A percentile compares a stretch with the other conserved stretches of the same genome.
phyloP scores from a whole-genome alignment of 352 stramenopile species.

The Phytophthora pinifolia region DNA sequence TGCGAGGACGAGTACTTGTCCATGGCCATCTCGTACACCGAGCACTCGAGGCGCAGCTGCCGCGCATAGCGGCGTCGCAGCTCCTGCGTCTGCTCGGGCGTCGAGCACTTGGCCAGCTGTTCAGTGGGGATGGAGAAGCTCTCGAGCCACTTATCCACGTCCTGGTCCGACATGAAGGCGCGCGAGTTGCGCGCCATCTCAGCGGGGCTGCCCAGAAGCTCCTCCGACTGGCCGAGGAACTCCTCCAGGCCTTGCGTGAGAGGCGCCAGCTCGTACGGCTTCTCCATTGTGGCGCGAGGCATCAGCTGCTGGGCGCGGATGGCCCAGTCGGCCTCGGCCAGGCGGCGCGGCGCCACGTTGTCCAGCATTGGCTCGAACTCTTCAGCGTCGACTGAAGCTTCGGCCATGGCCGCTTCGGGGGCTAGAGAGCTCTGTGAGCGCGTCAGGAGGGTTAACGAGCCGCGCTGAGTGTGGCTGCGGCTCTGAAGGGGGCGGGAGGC shows the following conservation, averaged over 20 bases:
- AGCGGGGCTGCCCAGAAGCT: conserved; percentile 13
- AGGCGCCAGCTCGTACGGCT: conserved; percentile 34
- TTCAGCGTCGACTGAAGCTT: conserved; percentile 17
- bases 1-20: conserved; percentile 56
- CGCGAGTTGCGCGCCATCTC: conserved; percentile 24
- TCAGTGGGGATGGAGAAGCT: conserved; percentile 56
- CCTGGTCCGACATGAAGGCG: conserved; percentile 57
- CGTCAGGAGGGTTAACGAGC: conserved; percentile 10
- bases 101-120: conserved; percentile 50
- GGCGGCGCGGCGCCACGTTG: conserved; percentile 19
- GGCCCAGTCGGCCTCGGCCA: conserved; percentile 57
- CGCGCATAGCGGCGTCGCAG: conserved; percentile 70
- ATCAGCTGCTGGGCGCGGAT: conserved; percentile 51
- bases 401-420: conserved; percentile 13
- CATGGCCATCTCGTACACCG: conserved; percentile 81
- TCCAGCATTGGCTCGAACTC: conserved; percentile 20
- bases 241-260: conserved; percentile 28
- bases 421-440: conserved; percentile 39
- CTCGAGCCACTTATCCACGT: conserved; percentile 77
- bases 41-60: conserved; percentile 76
- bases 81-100: conserved; percentile 47
- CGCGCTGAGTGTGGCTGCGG: conserved; percentile 7
- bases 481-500: conserved; percentile 3
- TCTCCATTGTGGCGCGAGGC: conserved; percentile 47
- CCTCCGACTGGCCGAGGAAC: conserved; percentile 12